A percentile compares a stretch with the other conserved stretches of the same genome.
These are phyloP conservation scores for Botryosphaeria dothidea DNA, from an alignment of 2,329 filamentous ascomycete genomes.

Conservation along the genomic window DNA sequence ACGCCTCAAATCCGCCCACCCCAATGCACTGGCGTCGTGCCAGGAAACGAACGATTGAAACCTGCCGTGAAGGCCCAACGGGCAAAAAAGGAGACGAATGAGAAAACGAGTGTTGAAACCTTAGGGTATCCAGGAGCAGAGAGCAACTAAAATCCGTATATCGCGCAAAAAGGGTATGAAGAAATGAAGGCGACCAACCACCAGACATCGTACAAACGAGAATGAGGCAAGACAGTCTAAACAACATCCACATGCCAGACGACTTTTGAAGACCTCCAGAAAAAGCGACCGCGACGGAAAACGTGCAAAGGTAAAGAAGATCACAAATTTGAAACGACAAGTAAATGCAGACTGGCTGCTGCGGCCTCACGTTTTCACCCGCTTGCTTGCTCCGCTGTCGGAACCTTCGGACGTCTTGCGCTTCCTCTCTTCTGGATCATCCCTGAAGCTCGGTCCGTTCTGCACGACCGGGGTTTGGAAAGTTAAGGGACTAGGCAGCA, in stretches of 20 bases:
- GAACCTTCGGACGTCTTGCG: constrained; percentile 40
- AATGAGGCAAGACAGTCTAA: constrained; percentile 7
- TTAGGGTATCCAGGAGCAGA: constrained; percentile 19
- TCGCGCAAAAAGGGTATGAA: constrained; percentile 17
- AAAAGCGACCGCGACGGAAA: constrained; percentile 2
- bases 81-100: not conserved
- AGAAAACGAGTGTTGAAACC: constrained; percentile 16
- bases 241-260: constrained; percentile 16
- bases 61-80: not conserved
- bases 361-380: constrained; percentile 35
- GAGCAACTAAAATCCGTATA: constrained; percentile 16
- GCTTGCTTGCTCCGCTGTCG: constrained; percentile 36
- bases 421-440: constrained; percentile 41
- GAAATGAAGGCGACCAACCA: not conserved
- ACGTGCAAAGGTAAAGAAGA: too few relatives aligned
- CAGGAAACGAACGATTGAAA: constrained; percentile 1
- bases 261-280: constrained; percentile 1
- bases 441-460: constrained; percentile 46
- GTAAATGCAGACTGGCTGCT: not conserved
- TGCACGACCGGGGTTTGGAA: constrained; percentile 76
- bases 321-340: not conserved
- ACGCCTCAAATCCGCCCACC: constrained; percentile 11
- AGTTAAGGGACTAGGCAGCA: constrained; percentile 86
- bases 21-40: constrained; percentile 4
- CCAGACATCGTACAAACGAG: constrained; percentile 12